Conservation (phyloP, 768 basidiomycete species). For the Rhizopogon rudus region DNA sequence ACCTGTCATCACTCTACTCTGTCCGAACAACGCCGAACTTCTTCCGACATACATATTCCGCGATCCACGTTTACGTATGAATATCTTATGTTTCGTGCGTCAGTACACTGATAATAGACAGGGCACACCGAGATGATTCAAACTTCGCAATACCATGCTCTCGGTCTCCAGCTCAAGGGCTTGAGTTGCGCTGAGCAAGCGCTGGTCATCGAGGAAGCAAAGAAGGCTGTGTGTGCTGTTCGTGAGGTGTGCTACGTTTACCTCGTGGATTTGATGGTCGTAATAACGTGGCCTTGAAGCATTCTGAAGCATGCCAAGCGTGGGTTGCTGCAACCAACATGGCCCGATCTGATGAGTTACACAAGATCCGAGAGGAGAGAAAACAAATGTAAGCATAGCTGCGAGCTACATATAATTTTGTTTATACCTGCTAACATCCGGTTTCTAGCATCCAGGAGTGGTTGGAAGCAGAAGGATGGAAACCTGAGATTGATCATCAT, state of each 20-base stretch:
- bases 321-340: slow-evolving; percentile 19
- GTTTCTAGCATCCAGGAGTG: slow-evolving; percentile 13
- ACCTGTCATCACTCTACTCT: neutral
- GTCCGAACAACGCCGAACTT: neutral
- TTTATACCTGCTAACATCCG: slow-evolving; percentile 3
- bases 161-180: neutral
- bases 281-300: slow-evolving; percentile 9
- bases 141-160: neutral
- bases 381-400: slow-evolving; percentile 19
- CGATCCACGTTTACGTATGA: neutral
- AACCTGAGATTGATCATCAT: slow-evolving; percentile 23
- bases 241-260: neutral
- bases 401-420: neutral
- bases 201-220: neutral
- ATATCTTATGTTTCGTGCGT: neutral
- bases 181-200: neutral
- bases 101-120: neutral
- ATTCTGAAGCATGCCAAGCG: slow-evolving; percentile 18
- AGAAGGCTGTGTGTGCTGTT: neutral
- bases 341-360: slow-evolving; percentile 14
- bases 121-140: slow-evolving; percentile 2
- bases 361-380: slow-evolving; percentile 18
- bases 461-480: slow-evolving; percentile 16
- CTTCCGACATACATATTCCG: neutral
- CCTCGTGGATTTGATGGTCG: neutral